phyloP scores from a whole-genome alignment of 2,329 filamentous ascomycete genomes.

The Onygena corvina region DNA sequence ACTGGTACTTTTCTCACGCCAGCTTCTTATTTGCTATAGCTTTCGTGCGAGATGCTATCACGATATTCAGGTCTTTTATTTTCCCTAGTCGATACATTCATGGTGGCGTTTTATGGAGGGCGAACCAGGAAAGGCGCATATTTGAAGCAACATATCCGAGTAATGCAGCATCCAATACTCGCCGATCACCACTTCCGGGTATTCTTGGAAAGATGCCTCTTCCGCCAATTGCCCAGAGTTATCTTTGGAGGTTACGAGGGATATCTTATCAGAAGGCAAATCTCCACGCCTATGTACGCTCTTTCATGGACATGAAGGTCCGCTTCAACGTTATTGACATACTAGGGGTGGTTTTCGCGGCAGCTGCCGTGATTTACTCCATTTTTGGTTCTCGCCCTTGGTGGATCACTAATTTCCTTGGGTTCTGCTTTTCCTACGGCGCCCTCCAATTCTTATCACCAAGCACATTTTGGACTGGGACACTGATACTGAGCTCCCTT shows the following conservation, averaged over 20 bases:
- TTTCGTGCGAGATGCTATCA: constrained; percentile 59
- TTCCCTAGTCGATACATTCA: constrained; percentile 60
- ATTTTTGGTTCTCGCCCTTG: constrained; percentile 49
- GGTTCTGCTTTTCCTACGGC: constrained; percentile 74
- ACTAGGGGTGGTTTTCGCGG: constrained; percentile 46
- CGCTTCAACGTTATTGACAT: constrained; percentile 36
- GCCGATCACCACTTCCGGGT: constrained; percentile 42
- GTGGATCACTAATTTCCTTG: constrained; percentile 74
- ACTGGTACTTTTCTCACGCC: constrained; percentile 69
- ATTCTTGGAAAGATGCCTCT: constrained; percentile 39
- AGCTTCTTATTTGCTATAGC: constrained; percentile 65
- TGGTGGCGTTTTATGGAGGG: constrained; percentile 40
- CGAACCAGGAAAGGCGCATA: constrained; percentile 22
- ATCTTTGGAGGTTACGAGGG: constrained; percentile 41
- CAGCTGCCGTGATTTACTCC: constrained; percentile 52
- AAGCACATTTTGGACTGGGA: constrained; percentile 73
- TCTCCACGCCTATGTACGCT: constrained; percentile 44
- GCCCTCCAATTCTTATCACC: constrained; percentile 75
- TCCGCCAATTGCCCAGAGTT: constrained; percentile 22
- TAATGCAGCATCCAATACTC: constrained; percentile 14
- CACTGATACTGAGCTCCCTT: constrained; percentile 61
- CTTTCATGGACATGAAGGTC: constrained; percentile 34
- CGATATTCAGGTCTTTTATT: constrained; percentile 52
- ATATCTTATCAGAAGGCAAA: constrained; percentile 40
- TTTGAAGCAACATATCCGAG: constrained; percentile 20